A percentile compares a stretch with the other conserved stretches of the same genome.
Conservation (phyloP, 192 early-diverging fungal species). For the Cladochytrium replicatum region DNA sequence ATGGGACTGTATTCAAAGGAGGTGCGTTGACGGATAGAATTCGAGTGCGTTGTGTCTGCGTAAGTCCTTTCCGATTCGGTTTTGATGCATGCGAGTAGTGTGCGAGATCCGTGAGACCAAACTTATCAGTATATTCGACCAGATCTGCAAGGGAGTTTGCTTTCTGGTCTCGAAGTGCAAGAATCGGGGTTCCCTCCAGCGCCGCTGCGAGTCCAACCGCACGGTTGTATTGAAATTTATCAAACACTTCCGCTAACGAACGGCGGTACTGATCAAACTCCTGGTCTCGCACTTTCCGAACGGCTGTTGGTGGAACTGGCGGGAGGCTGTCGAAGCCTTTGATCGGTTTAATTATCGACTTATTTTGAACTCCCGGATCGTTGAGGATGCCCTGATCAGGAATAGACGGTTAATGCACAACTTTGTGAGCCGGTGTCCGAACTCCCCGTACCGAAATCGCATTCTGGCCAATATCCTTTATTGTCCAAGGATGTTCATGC, state of each 20-base stretch:
- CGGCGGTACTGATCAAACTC: conserved; percentile 86
- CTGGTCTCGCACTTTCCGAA: conserved; percentile 52
- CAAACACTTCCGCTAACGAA: conserved; percentile 62
- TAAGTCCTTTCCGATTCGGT: conserved; percentile 23
- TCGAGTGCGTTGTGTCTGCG: conserved; percentile 24
- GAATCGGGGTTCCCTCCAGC: conserved; percentile 43
- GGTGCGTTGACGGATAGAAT: conserved; percentile 57
- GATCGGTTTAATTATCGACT: conserved; percentile 21
- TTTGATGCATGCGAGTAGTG: conserved; percentile 3
- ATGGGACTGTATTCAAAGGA: conserved; percentile 71
- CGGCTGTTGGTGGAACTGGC: conserved; percentile 42
- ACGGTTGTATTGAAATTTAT: conserved; percentile 66
- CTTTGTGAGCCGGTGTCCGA: not conserved
- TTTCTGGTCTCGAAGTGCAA: conserved; percentile 10
- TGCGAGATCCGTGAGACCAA: conserved; percentile 10
- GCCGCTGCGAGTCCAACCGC: conserved; percentile 36
- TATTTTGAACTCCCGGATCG: conserved; percentile 48
- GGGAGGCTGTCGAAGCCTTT: conserved; percentile 36
- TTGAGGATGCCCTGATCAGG: conserved; percentile 57
- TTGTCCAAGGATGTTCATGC: conserved; percentile 48
- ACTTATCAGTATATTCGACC: conserved; percentile 7
- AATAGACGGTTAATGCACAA: not conserved
- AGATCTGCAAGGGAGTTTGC: conserved; percentile 8
- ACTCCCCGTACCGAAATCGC: conserved; percentile 44
- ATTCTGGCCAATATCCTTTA: conserved; percentile 68